Conservation (phyloP, 345 rosid genomes). For the Ceriops zippeliana region DNA sequence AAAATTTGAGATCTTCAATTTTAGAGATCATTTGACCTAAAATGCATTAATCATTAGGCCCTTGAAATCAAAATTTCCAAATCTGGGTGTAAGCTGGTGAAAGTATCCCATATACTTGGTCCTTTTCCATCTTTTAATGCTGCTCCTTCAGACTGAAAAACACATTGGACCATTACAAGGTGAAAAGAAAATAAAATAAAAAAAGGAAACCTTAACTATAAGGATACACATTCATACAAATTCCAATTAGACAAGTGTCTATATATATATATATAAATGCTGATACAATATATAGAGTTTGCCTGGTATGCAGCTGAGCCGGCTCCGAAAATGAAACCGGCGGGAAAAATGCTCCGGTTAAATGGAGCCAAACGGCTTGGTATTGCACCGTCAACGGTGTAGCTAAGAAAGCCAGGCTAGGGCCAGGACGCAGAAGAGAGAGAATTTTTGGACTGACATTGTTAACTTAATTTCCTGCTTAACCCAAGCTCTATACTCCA, state of each 20-base stretch:
- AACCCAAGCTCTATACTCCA: no score
- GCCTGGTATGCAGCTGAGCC: slow-evolving; percentile 30
- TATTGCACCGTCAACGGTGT: background rate
- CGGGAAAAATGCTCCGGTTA: slow-evolving; percentile 16
- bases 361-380: slow-evolving; percentile 3
- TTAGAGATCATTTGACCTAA: no score
- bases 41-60: no score
- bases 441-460: no score
- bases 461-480: no score
- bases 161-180: background rate
- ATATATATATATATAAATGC: background rate
- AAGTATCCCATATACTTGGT: slow-evolving; percentile 27
- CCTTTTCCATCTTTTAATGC: slow-evolving; percentile 10
- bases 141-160: slow-evolving; percentile 22
- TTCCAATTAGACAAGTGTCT: background rate
- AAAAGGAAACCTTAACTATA: no score
- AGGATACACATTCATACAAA: no score
- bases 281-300: background rate
- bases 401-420: no score
- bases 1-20: no score
- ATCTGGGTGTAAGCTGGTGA: slow-evolving; percentile 17
- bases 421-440: no score
- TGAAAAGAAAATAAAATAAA: no score
- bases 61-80: no score
- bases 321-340: slow-evolving; percentile 24